A percentile compares a stretch with the other conserved stretches of the same genome.
phyloP scores from a whole-genome alignment of 2,329 filamentous ascomycete genomes.

The Cordyceps cicadae region DNA sequence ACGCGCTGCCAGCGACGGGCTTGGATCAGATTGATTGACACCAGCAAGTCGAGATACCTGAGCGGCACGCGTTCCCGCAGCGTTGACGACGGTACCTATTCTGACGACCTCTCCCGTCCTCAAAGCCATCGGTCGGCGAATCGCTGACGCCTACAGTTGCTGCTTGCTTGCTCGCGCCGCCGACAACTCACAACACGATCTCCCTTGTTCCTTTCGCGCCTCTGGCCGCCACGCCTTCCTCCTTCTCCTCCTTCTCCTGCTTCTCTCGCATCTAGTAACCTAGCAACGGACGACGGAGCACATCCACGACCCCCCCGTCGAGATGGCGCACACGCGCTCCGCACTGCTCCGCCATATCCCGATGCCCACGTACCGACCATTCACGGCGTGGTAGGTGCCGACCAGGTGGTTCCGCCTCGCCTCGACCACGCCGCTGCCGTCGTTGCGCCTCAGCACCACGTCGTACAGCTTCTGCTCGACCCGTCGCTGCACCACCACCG shows the following conservation, averaged over 20 bases:
- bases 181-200: no score
- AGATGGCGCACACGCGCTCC: conserved; percentile 24
- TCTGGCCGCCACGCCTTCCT: no score
- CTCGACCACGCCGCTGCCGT: conserved; percentile 14
- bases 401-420: conserved; percentile 23
- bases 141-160: neutral
- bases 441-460: conserved; percentile 18
- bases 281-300: conserved; percentile 24
- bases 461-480: conserved; percentile 25
- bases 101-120: neutral
- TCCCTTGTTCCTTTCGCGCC: no score
- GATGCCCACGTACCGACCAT: conserved; percentile 23
- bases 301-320: conserved; percentile 26
- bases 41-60: neutral
- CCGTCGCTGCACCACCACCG: conserved; percentile 24
- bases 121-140: neutral
- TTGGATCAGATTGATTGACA: neutral
- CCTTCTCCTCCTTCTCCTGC: no score
- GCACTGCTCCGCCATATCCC: conserved; percentile 25
- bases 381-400: conserved; percentile 25
- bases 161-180: neutral
- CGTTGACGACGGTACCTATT: neutral
- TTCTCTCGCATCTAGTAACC: no score
- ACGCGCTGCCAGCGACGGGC: neutral
- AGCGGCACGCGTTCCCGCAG: neutral